Conservation (phyloP, 768 basidiomycete genomes). For the Xerocomellus amylosporus region DNA sequence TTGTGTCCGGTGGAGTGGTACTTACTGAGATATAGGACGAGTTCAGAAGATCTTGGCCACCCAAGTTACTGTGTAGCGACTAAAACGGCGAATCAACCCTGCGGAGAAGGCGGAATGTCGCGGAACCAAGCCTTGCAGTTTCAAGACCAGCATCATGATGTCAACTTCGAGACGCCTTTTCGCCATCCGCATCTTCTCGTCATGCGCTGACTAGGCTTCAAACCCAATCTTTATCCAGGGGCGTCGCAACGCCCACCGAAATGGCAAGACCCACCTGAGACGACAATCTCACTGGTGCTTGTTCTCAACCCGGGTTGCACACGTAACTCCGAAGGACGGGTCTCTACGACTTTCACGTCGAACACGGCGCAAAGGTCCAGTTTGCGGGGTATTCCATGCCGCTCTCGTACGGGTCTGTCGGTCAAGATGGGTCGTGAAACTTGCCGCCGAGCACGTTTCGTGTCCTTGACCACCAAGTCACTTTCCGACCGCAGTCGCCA, state of each 20-base stretch:
- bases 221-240: slow-evolving; percentile 5
- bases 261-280: slow-evolving; percentile 9
- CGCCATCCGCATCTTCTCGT: neutral
- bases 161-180: neutral
- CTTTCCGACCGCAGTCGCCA: slow-evolving; percentile 56
- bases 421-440: too few species aligned
- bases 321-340: slow-evolving; percentile 59
- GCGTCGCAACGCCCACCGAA: slow-evolving; percentile 20
- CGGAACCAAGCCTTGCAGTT: neutral
- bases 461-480: too few species aligned
- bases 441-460: too few species aligned
- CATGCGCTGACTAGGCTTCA: neutral
- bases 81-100: slow-evolving; percentile 1
- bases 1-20: too few species aligned
- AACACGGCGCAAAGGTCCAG: too few species aligned
- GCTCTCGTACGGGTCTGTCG: too few species aligned
- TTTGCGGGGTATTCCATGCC: too few species aligned
- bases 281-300: neutral
- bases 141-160: slow-evolving; percentile 14
- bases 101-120: slow-evolving; percentile 4
- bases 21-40: too few species aligned
- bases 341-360: too few species aligned
- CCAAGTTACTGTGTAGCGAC: too few species aligned
- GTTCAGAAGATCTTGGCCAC: too few species aligned
- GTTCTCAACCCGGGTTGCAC: neutral